Evolutionary conservation across 1,284 basidiomycete species (phyloP).

Genomic region (Malassezia brasiliensis): DNA sequence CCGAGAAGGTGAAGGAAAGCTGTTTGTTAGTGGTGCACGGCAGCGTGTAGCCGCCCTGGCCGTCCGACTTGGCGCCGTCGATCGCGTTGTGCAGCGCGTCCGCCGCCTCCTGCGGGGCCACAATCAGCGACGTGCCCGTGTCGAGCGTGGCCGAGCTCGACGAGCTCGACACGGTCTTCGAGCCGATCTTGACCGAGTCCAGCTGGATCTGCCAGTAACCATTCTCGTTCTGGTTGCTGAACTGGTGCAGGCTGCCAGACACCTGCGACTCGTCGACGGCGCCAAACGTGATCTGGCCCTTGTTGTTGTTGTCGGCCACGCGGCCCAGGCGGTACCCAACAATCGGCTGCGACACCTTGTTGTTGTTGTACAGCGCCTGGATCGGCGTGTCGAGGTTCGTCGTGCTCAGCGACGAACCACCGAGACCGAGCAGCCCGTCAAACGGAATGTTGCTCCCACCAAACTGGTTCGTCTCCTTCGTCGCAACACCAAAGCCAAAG

Average conservation of each 20-base stretch:
- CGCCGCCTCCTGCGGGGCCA: conserved; percentile 52
- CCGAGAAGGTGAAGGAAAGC: conserved; percentile 60
- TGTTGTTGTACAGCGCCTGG: conserved; percentile 60
- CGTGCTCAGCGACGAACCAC: conserved; percentile 52
- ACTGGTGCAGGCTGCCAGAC: conserved; percentile 33
- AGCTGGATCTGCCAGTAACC: conserved; percentile 70
- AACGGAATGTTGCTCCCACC: conserved; percentile 52
- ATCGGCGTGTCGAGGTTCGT: conserved; percentile 63
- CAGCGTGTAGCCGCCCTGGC: conserved; percentile 57
- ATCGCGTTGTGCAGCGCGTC: conserved; percentile 57
- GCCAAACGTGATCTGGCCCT: conserved; percentile 69
- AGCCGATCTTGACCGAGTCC: conserved; percentile 57
- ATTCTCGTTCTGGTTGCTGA: conserved; percentile 43
- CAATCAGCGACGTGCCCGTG: conserved; percentile 50
- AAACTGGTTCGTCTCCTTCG: conserved; percentile 60
- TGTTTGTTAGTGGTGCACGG: conserved; percentile 63
- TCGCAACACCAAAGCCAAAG: conserved; percentile 66
- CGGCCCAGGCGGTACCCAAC: conserved; percentile 72
- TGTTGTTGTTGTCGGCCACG: conserved; percentile 57
- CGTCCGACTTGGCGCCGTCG: conserved; percentile 54
- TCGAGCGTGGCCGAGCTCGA: conserved; percentile 49
- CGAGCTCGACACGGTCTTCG: conserved; percentile 54
- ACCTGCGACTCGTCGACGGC: conserved; percentile 61
- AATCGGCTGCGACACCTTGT: conserved; percentile 61
- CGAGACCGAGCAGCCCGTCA: conserved; percentile 73